Conservation (phyloP, 2,329 filamentous ascomycete genomes). For the Colletotrichum tropicale region DNA sequence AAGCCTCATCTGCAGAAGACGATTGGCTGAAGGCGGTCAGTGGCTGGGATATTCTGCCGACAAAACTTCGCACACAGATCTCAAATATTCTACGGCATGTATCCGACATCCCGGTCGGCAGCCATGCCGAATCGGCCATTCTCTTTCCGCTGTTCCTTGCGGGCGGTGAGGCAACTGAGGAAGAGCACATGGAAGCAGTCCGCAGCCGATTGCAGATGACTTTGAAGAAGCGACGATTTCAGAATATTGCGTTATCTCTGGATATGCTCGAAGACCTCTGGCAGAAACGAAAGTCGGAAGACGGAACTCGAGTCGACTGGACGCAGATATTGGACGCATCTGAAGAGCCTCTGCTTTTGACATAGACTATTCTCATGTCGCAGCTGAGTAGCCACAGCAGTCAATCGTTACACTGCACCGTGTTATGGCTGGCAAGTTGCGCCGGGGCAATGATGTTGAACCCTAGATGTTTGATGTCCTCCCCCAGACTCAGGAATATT, state of each 20-base stretch:
- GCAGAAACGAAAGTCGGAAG: background rate
- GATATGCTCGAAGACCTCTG: constrained; percentile 2
- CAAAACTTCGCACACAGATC: constrained; percentile 7
- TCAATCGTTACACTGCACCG: rapidly evolving
- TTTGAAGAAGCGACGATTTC: constrained; percentile 4
- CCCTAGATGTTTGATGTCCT: no score
- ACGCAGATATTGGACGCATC: constrained; percentile 1
- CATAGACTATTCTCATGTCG: background rate
- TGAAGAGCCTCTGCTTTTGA: constrained; percentile 3
- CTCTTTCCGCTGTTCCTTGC: constrained; percentile 19
- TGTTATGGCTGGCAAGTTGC: background rate
- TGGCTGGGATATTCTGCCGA: background rate
- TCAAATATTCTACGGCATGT: constrained; percentile 6
- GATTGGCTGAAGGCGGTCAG: background rate
- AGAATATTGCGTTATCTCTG: background rate
- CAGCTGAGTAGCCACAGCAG: background rate
- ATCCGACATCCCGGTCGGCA: background rate
- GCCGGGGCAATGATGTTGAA: no score
- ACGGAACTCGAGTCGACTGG: background rate
- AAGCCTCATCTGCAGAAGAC: background rate
- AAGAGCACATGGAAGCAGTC: constrained; percentile 1
- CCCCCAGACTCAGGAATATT: no score
- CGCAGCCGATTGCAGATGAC: constrained; percentile 6
- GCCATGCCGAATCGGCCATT: constrained; percentile 10
- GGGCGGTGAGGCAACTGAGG: constrained; percentile 11